phyloP scores from a whole-genome alignment of 1,139 yeast genomes.

The Blastobotrys indianensis region DNA sequence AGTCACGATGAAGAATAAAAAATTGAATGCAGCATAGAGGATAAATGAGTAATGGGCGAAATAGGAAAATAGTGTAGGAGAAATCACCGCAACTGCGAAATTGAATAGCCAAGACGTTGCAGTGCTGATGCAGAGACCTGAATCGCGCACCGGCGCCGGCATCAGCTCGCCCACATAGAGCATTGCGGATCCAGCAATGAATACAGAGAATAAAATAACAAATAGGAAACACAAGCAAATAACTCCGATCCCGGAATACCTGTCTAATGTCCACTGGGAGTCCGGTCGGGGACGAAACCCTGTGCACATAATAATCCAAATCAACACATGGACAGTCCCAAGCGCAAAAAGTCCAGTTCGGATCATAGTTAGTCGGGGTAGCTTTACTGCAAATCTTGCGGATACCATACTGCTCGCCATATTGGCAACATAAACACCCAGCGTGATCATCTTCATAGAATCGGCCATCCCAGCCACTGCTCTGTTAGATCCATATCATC shows the following conservation, averaged over 20 bases:
- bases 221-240: slow-evolving; percentile 46
- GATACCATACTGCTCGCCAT: slow-evolving; percentile 42
- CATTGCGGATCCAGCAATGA: slow-evolving; percentile 33
- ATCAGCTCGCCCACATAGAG: slow-evolving; percentile 53
- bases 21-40: not conserved
- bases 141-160: slow-evolving; percentile 40
- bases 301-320: slow-evolving; percentile 34
- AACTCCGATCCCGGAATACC: slow-evolving; percentile 37
- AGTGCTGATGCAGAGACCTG: slow-evolving; percentile 51
- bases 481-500: slow-evolving; percentile 11
- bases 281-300: not conserved
- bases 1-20: no score
- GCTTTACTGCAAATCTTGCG: slow-evolving; percentile 31
- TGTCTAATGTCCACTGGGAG: slow-evolving; percentile 31
- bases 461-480: slow-evolving; percentile 19
- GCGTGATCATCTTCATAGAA: slow-evolving; percentile 19
- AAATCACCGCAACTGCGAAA: slow-evolving; percentile 28
- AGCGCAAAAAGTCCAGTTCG: slow-evolving; percentile 32
- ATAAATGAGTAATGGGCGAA: slow-evolving; percentile 11
- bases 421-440: slow-evolving; percentile 25
- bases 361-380: slow-evolving; percentile 35
- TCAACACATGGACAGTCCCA: slow-evolving; percentile 36
- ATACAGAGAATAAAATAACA: slow-evolving; percentile 46
- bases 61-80: slow-evolving; percentile 38
- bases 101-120: slow-evolving; percentile 49